Conservation (phyloP, 257 asterid species). For the Forsythia suspensa region DNA sequence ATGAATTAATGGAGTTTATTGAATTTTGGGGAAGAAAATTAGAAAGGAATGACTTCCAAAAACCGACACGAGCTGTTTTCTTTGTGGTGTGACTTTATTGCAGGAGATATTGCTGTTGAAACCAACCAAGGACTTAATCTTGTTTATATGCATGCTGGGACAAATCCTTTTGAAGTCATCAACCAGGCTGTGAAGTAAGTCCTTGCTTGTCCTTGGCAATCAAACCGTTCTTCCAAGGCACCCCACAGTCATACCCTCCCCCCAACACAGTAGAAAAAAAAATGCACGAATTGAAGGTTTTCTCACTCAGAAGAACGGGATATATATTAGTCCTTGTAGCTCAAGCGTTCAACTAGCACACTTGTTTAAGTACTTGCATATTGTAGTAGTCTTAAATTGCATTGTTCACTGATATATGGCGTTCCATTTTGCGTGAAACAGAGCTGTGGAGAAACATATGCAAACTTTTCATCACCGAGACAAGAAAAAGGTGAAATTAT, state of each 20-base stretch:
- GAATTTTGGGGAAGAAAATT: conserved; percentile 28
- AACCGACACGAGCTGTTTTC: conserved; percentile 32
- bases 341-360: neutral
- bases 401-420: neutral
- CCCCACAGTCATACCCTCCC: neutral
- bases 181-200: conserved; percentile 91
- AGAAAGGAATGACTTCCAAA: conserved; percentile 19
- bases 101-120: conserved; percentile 86
- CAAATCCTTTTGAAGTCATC: conserved; percentile 90
- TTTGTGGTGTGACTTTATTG: conserved; percentile 36
- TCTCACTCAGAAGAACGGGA: neutral
- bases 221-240: no score
- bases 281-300: neutral
- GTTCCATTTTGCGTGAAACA: conserved; percentile 30
- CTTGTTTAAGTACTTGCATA: neutral
- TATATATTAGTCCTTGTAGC: neutral
- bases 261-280: neutral
- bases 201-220: conserved; percentile 7
- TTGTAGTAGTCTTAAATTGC: neutral
- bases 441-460: conserved; percentile 86
- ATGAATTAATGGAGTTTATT: conserved; percentile 24
- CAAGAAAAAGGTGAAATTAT: conserved; percentile 63
- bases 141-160: conserved; percentile 89
- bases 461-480: conserved; percentile 90
- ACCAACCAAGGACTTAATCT: conserved; percentile 90